Percentiles rank a stretch among this genome's conserved stretches.
Evolutionary conservation across 192 early-diverging fungal genomes (phyloP).

Genomic region (Funneliformis geosporum): DNA sequence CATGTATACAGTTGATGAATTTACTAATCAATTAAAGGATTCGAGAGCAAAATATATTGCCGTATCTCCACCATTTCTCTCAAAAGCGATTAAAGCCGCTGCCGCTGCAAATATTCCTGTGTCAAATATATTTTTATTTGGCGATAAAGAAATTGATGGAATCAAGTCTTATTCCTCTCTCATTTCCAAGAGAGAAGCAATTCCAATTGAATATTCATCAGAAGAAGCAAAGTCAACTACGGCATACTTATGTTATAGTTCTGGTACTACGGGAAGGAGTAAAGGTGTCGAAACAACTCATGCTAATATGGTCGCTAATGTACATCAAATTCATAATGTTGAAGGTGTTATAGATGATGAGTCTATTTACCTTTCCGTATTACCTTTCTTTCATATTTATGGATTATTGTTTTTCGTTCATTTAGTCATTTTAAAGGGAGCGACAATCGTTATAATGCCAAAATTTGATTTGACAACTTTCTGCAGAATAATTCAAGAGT

Average conservation of each 20-base stretch:
- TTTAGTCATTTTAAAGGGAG: conserved; percentile 34
- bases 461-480: conserved; percentile 62
- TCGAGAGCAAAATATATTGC: neutral
- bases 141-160: conserved; percentile 42
- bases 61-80: neutral
- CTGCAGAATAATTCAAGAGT: conserved; percentile 53
- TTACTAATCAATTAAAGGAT: conserved; percentile 67
- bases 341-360: conserved; percentile 41
- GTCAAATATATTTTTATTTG: conserved; percentile 46
- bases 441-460: conserved; percentile 56
- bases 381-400: conserved; percentile 47
- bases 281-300: conserved; percentile 89
- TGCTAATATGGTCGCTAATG: conserved; percentile 78
- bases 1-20: conserved; percentile 73
- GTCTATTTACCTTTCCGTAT: conserved; percentile 48
- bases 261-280: conserved; percentile 63
- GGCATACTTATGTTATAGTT: conserved; percentile 73
- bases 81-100: neutral
- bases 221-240: conserved; percentile 39
- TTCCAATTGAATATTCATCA: conserved; percentile 28
- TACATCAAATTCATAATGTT: conserved; percentile 53
- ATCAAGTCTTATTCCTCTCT: conserved; percentile 40
- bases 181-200: conserved; percentile 27
- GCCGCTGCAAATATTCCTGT: neutral
- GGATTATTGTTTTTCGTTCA: conserved; percentile 36